Evolutionary conservation across 805 yeast species (phyloP), one percentile per base, ranked within the genome.

Genomic region (Starmerella floricola): DNA sequence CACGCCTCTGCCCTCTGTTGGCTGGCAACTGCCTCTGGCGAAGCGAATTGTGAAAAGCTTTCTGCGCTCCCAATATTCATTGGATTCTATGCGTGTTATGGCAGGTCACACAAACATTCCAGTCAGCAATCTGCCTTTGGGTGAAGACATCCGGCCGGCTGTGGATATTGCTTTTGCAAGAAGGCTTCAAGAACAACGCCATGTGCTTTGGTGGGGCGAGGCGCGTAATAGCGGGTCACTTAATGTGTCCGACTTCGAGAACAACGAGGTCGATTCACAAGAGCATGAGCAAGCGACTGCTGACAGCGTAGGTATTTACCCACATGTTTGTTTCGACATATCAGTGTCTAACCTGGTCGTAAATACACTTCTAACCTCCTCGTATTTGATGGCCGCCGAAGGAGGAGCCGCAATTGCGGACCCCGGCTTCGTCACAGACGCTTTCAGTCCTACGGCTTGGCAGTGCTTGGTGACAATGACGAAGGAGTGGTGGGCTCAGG

Each of bases 151-250:
- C 61, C 78, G 82, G 0, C 82, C 74, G 52, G 65, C 86, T 53
- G 80, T 88, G 45, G 99, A 91, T 60, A 71, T 88, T 32, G 77
- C 77, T 42, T 91, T 84, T 59, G 94, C 97, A 0, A 68, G 98
- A 54, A 68, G 77, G 39, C 67, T 91, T 42, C 66, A 66, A 16
- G 69, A 74, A 36, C 72, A 74, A 36, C 74, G 76, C 46, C 72
- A 82, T 31, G 79, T 88, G 5, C 63, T 93, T 24, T 91, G 98
- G 97, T 91, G 98, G 97, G 82, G 94, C 0, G 73, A 78, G 3
- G 40, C 46, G 2, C 68, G 69, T 15, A 81, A 88, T 1, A 61
- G 71, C 34, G 88, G 95, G 0, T n/a, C 33, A 13, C 17, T 35
- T 10, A 24, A 32, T 2, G 40, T 38, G 12, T 27, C 23, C 4